Base-by-base conservation (phyloP, 805 yeast genomes). In the Zygosaccharomyces gambellarensis region DNA sequence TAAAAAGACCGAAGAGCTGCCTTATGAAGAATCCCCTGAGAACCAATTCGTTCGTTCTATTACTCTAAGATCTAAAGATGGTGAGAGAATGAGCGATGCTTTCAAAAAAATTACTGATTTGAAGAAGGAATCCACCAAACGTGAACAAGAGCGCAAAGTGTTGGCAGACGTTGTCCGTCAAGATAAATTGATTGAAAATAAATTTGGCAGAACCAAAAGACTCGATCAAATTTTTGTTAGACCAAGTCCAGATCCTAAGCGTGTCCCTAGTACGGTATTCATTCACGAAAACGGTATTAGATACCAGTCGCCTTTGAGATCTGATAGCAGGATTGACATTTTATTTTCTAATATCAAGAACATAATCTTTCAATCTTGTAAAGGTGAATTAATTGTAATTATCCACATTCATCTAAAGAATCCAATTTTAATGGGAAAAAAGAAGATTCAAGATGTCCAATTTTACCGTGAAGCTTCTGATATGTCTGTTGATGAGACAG, bases 201-300 rank as follows among this genome's bases (percentile, higher is more conserved):
- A 81, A 64, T 86, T 87, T 9, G 86, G 90, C 40, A 80, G 98
- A 60, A 87, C 96, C 32, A 82, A 83, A 70, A 82, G 92, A 65
- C 73, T 94, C 55, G 98, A 92, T 55, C 83, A 85, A 52, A 90
- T 94, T 1, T 89, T 84, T 65, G 85, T 90, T 44, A 83, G 98
- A 66, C 99, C 99, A 36, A 88, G 90, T 43, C 97, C 97, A 0
- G 99, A 92, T 67, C 86, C 97, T n/a, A 92, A 92, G 67, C 87
- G 96, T 69, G 82, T 85, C 27, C 92, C 97, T 11, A 97, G 98
- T 30, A 80, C 83, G 17, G 79, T 92, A 49, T 87, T 88, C 54
- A 88, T 92, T 53, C 99, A 92, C 69, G 95, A 89, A 66, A 94
- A 92, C 68, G 99, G 99, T 80, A 79, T 94, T 55, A 79, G 98